Evolutionary conservation across 2,329 filamentous ascomycete species (phyloP).

Genomic region (Emmonsiellopsis sp.): DNA sequence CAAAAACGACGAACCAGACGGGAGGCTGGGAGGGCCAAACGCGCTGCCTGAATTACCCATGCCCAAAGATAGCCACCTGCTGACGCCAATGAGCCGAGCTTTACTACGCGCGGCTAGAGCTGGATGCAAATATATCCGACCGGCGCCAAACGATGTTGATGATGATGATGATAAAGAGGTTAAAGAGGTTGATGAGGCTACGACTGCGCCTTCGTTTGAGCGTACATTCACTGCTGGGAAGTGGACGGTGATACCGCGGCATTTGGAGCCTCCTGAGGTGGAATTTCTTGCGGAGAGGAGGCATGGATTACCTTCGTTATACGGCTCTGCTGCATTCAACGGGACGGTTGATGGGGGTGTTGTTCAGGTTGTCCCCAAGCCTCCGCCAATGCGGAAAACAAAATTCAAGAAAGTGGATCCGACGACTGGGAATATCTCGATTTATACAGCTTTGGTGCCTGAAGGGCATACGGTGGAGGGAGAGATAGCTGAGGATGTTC

Average conservation of each 20-base stretch:
- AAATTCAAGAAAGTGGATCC: slow-evolving; percentile 72
- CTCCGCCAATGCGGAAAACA: slow-evolving; percentile 61
- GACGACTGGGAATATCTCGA: slow-evolving; percentile 66
- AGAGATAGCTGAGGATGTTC: slow-evolving; percentile 59
- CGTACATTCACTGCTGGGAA: slow-evolving; percentile 49
- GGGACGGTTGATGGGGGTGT: slow-evolving; percentile 16
- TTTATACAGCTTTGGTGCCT: slow-evolving; percentile 73
- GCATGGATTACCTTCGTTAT: slow-evolving; percentile 48
- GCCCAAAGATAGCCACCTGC: slow-evolving; percentile 73
- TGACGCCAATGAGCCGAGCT: slow-evolving; percentile 72
- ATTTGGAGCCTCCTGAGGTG: slow-evolving; percentile 49
- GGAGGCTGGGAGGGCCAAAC: slow-evolving; percentile 18
- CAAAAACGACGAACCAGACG: slow-evolving; percentile 49
- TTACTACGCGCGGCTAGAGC: slow-evolving; percentile 73
- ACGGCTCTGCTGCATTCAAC: slow-evolving; percentile 30
- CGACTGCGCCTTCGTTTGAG: slow-evolving; percentile 22
- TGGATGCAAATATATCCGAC: slow-evolving; percentile 65
- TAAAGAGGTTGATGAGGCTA: slow-evolving; percentile 26
- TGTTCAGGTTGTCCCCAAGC: slow-evolving; percentile 27
- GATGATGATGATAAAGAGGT: slow-evolving; percentile 29
- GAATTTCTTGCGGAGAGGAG: slow-evolving; percentile 56
- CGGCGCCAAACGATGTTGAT: slow-evolving; percentile 36
- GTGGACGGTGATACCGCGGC: slow-evolving; percentile 49
- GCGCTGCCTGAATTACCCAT: slow-evolving; percentile 67
- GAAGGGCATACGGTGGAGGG: slow-evolving; percentile 74